Evolutionary conservation across 1,284 basidiomycete genomes (phyloP), one percentile per base, ranked within the genome.

Genomic region (Ustilago loliicola): DNA sequence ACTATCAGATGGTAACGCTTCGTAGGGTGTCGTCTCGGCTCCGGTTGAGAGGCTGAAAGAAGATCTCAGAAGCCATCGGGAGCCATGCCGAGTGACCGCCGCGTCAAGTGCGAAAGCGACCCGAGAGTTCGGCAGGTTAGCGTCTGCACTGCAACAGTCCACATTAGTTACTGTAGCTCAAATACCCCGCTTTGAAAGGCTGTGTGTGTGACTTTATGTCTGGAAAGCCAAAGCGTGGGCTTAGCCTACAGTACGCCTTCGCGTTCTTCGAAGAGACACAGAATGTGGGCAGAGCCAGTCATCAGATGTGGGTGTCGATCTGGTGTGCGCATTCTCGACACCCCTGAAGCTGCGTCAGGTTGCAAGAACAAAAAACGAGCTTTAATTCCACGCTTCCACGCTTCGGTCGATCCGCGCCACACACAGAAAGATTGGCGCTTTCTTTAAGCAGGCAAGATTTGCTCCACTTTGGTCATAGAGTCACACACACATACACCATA

Each of bases 381-480:
- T 53, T 34, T 30, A 53, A 53, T 27, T 53, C 30, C 48, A 50
- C 25, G 27, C 30, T 27, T 53, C 30, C 48, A 50, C 25, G 27
- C 30, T 30, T 53, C 51, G 30, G 7, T 53, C 48, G 48, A 51
- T 51, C 48, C 48, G 48, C 48, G 25, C 42, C n/a, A 40, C 38
- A 17, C 15, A 40, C 6, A 15, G 38, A 40, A 40, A 36, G 34
- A 19, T n/a, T 34, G 32, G 7, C 32, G 32, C 32, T 34, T 34
- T 34, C 32, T 34, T 34, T 34, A 5, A 34, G 32, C 32, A 34
- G 11, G 32, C 32, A 11, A 34, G 11, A 11, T 34, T 34, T 34
- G 32, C 42, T 45, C 42, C 42, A 45, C 42, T 7, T 45, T 34
- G 32, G 11, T 34, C 32, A 34, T 34, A 34, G 11, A 7, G 32